phyloP scores from a whole-genome alignment of 177 flowering plant genomes.

The Tripterygium wilfordii region DNA sequence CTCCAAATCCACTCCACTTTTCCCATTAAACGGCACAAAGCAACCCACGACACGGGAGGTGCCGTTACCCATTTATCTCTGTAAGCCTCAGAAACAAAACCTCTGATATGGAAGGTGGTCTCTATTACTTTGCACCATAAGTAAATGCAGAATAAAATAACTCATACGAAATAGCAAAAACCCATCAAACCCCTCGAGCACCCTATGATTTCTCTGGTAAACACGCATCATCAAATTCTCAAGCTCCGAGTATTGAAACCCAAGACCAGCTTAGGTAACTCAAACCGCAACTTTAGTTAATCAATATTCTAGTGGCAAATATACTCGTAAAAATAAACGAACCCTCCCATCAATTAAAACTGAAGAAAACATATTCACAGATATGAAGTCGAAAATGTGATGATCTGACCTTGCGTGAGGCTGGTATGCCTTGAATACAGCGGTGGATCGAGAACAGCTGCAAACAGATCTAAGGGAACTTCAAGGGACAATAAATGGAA shows the following conservation, averaged over 20 bases:
- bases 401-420: constrained; percentile 39
- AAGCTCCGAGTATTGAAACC: constrained; percentile 11
- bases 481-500: constrained; percentile 15
- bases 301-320: too few relatives aligned
- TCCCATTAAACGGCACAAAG: constrained; percentile 47
- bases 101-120: constrained; percentile 24
- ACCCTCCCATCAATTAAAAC: background rate
- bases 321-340: too few relatives aligned
- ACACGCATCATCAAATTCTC: constrained; percentile 35
- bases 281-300: background rate
- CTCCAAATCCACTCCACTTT: constrained; percentile 45
- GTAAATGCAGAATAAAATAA: constrained; percentile 24
- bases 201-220: constrained; percentile 20
- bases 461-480: constrained; percentile 31
- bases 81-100: constrained; percentile 8
- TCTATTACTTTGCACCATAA: constrained; percentile 35
- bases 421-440: constrained; percentile 16
- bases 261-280: background rate
- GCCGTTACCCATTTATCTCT: constrained; percentile 47
- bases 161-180: constrained; percentile 18
- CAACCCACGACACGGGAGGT: constrained; percentile 62
- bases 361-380: background rate
- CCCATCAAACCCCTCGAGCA: constrained; percentile 30
- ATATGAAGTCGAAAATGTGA: constrained; percentile 9
- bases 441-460: constrained; percentile 24